Conservation (phyloP, 352 stramenopile genomes). For the Plasmopara halstedii region DNA sequence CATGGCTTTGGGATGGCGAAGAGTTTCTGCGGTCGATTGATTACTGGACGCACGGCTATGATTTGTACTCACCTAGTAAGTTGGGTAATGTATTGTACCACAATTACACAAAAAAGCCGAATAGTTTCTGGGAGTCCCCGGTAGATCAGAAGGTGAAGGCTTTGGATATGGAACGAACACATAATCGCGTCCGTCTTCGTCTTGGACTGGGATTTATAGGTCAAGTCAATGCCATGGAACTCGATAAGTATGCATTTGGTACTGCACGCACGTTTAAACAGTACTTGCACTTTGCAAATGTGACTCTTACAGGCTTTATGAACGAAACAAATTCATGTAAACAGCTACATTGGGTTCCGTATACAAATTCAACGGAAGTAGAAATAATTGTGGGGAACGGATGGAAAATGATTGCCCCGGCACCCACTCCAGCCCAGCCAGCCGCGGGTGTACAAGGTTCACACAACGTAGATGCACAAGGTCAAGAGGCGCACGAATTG, state of each 20-base stretch:
- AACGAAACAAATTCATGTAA: conserved; percentile 46
- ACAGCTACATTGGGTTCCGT: conserved; percentile 57
- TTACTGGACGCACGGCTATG: conserved; percentile 56
- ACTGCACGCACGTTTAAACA: conserved; percentile 36
- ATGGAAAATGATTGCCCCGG: conserved; percentile 24
- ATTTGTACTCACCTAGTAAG: conserved; percentile 47
- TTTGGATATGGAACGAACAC: conserved; percentile 36
- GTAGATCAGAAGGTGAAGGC: conserved; percentile 27
- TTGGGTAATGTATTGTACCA: conserved; percentile 50
- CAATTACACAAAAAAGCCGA: conserved; percentile 56
- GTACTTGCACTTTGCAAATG: conserved; percentile 46
- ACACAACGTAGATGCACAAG: neutral
- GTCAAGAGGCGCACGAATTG: conserved; percentile 11
- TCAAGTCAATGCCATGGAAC: conserved; percentile 35
- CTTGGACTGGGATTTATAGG: conserved; percentile 44
- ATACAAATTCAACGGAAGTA: conserved; percentile 30
- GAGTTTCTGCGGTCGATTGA: conserved; percentile 48
- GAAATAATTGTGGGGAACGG: conserved; percentile 36
- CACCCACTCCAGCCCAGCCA: conserved; percentile 1
- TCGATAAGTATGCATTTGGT: conserved; percentile 45
- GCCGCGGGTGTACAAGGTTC: neutral
- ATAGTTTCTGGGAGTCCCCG: conserved; percentile 39
- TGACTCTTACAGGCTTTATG: conserved; percentile 35
- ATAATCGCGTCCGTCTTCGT: conserved; percentile 43
- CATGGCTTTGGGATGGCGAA: conserved; percentile 59